These are phyloP conservation scores for Sporothrix euskadiensis DNA, from an alignment of 2,329 filamentous ascomycete species.

Conservation along the genomic window DNA sequence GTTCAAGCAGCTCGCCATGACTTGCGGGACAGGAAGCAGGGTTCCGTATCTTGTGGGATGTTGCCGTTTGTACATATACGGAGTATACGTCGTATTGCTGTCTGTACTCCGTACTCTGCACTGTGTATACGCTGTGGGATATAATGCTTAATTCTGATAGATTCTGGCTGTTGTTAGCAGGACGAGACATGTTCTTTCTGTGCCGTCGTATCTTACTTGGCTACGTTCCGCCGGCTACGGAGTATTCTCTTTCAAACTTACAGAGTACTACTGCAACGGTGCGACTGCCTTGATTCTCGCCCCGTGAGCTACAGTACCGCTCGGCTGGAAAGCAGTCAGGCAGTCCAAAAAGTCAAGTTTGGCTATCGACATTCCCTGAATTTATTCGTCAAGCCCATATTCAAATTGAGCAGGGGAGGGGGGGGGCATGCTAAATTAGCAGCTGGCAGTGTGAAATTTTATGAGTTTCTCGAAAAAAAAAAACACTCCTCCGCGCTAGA, in stretches of 20 bases:
- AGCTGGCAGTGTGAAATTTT: neutral
- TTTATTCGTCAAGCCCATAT: slow-evolving; percentile 12
- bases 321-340: neutral
- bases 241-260: neutral
- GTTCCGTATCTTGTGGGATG: neutral
- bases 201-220: slow-evolving; percentile 4
- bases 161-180: neutral
- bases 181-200: neutral
- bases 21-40: neutral
- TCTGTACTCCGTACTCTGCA: neutral
- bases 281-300: neutral
- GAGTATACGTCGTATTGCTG: too few species aligned
- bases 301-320: slow-evolving; percentile 2
- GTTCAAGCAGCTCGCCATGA: neutral
- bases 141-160: neutral
- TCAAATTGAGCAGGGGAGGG: neutral
- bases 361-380: slow-evolving; percentile 11
- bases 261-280: neutral
- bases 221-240: neutral
- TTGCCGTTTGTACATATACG: neutral
- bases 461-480: neutral
- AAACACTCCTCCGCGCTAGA: neutral
- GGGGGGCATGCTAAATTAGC: neutral
- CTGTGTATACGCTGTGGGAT: too few species aligned
- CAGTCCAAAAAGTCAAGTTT: neutral